A percentile compares a stretch with the other conserved stretches of the same genome.
Evolutionary conservation across 192 early-diverging fungal species (phyloP).

Genomic region (Glomus cerebriforme): DNA sequence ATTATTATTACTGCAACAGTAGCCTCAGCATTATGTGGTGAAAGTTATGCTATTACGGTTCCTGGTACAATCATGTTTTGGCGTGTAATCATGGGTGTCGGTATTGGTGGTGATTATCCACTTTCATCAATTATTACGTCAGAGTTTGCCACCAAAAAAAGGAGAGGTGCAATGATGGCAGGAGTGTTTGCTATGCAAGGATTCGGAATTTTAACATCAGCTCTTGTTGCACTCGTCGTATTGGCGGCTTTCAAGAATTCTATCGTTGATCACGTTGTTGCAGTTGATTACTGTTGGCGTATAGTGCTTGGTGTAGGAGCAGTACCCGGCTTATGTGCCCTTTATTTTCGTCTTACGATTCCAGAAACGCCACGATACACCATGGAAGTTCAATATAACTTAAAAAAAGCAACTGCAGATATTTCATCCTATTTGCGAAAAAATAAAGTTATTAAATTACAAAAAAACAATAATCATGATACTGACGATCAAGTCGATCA

Average conservation of each 20-base stretch:
- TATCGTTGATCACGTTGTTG: constrained; percentile 55
- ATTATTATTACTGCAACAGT: constrained; percentile 89
- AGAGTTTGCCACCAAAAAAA: constrained; percentile 78
- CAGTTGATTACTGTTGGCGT: constrained; percentile 87
- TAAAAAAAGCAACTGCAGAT: constrained; percentile 47
- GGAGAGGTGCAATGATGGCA: constrained; percentile 82
- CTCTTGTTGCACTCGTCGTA: constrained; percentile 68
- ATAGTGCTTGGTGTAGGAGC: constrained; percentile 77
- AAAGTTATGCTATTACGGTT: constrained; percentile 49
- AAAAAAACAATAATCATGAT: no score
- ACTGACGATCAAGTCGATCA: no score
- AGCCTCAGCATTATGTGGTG: constrained; percentile 73
- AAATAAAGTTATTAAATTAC: constrained; percentile 29
- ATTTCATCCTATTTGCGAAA: constrained; percentile 43
- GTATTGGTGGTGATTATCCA: constrained; percentile 96
- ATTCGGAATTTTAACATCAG: constrained; percentile 79
- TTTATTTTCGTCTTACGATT: constrained; percentile 83
- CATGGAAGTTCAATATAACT: constrained; percentile 61
- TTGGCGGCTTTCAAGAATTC: constrained; percentile 59
- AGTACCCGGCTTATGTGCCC: constrained; percentile 73
- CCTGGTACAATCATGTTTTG: constrained; percentile 72
- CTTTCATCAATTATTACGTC: constrained; percentile 89
- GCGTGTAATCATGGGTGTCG: constrained; percentile 88
- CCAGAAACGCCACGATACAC: constrained; percentile 81
- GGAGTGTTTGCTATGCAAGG: constrained; percentile 92